phyloP scores from a whole-genome alignment of 2,329 filamentous ascomycete species.

The Cercospora citrullina region DNA sequence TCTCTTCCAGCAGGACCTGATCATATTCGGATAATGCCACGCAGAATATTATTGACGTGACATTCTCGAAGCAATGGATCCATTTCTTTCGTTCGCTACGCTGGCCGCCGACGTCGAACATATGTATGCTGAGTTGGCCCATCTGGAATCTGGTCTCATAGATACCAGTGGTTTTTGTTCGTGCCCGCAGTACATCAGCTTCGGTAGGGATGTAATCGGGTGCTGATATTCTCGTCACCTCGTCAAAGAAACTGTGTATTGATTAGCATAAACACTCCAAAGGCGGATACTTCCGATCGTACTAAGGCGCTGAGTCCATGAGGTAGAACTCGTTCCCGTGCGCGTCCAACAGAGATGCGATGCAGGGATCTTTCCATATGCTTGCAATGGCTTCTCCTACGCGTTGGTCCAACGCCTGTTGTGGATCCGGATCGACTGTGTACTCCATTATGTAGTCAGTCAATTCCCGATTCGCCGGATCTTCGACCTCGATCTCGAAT shows the following conservation, averaged over 20 bases:
- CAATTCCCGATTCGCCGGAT: constrained; percentile 69
- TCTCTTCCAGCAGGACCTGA: constrained; percentile 93
- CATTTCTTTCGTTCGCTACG: constrained; percentile 98
- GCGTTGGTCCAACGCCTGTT: constrained; percentile 75
- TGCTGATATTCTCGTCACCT: constrained; percentile 79
- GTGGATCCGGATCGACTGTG: constrained; percentile 84
- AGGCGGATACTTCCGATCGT: constrained; percentile 11
- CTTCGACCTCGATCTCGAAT: constrained; percentile 79
- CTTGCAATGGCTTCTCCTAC: constrained; percentile 81
- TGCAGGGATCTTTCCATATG: constrained; percentile 86
- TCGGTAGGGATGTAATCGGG: constrained; percentile 89
- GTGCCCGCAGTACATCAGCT: constrained; percentile 88
- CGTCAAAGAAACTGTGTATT: constrained; percentile 81
- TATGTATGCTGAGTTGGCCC: constrained; percentile 98
- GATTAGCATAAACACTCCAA: constrained; percentile 18
- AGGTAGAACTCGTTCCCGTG: constrained; percentile 97
- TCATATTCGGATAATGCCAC: constrained; percentile 98
- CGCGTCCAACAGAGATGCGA: constrained; percentile 73
- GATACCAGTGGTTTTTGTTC: constrained; percentile 98
- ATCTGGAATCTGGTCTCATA: constrained; percentile 99
- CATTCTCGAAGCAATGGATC: constrained; percentile 99
- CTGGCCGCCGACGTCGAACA: constrained; percentile 98
- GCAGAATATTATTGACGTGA: constrained; percentile 99
- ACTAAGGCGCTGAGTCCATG: constrained; percentile 99
- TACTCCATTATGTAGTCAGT: constrained; percentile 83